phyloP scores from a whole-genome alignment of 2,329 filamentous ascomycete genomes.

The Aspergillus ochraceoroseus region DNA sequence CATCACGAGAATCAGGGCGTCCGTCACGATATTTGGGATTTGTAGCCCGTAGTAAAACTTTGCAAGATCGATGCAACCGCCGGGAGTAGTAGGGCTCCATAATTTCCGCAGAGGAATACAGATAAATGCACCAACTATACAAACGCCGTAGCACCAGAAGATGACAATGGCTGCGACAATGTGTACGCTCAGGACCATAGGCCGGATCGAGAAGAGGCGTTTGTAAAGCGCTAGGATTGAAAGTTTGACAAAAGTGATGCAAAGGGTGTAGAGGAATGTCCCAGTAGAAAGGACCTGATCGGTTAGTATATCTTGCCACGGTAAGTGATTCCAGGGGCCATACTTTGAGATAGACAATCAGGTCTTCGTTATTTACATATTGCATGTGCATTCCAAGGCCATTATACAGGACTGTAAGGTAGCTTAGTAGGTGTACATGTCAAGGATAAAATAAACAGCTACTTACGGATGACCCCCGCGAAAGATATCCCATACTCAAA shows the following conservation, averaged over 20 bases:
- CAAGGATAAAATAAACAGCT: too few species aligned
- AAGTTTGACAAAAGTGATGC: conserved; percentile 27
- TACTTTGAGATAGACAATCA: conserved; percentile 1
- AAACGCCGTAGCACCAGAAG: conserved; percentile 25
- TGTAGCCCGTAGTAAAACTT: conserved; percentile 28
- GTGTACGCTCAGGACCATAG: conserved; percentile 23
- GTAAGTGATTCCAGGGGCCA: not conserved
- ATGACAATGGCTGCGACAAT: conserved; percentile 21
- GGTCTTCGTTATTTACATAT: not conserved
- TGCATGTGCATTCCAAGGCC: conserved; percentile 1
- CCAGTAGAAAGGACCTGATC: not conserved
- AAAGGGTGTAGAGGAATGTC: conserved; percentile 23
- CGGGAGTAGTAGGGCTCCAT: conserved; percentile 22
- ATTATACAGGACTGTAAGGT: not conserved
- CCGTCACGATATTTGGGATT: conserved; percentile 30
- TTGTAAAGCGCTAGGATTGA: conserved; percentile 30
- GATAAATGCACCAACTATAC: conserved; percentile 23
- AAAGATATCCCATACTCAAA: conserved; percentile 25
- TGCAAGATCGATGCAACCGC: conserved; percentile 26
- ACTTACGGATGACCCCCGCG: conserved; percentile 24
- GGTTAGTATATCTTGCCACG: not conserved
- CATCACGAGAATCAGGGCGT: conserved; percentile 28
- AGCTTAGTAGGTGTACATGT: too few species aligned
- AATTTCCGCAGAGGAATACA: conserved; percentile 27
- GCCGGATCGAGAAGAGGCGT: conserved; percentile 23